Evolutionary conservation across 2,329 filamentous ascomycete species (phyloP).

Genomic region (Drechslerella dactyloides): DNA sequence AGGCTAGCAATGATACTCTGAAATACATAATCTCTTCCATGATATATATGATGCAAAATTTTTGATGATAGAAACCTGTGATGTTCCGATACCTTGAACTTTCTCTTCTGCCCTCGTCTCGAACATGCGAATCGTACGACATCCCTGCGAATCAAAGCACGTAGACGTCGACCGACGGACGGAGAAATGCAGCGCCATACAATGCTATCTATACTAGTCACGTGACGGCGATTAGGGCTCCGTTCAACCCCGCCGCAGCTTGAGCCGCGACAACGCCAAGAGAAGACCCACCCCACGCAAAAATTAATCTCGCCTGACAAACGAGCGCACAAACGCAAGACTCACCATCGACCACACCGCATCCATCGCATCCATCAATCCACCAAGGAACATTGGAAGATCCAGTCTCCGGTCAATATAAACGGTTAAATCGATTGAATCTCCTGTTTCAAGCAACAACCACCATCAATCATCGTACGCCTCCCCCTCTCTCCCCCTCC

Average conservation of each 20-base stretch:
- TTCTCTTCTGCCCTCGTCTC: no score
- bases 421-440: constrained; percentile 52
- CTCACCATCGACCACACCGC: constrained; percentile 12
- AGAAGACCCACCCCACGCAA: constrained; percentile 16
- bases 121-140: no score
- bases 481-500: background rate
- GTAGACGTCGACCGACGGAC: no score
- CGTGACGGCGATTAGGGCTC: background rate
- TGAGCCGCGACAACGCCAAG: constrained; percentile 35
- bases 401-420: constrained; percentile 51
- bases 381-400: constrained; percentile 48
- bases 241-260: constrained; percentile 17
- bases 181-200: no score
- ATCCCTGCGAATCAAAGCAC: no score
- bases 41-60: no score
- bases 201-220: no score
- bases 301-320: no score
- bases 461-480: constrained; percentile 41
- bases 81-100: no score
- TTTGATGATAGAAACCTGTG: no score
- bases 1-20: background rate
- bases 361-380: constrained; percentile 30
- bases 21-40: no score
- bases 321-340: constrained; percentile 2
- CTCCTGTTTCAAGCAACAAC: constrained; percentile 46